Evolutionary conservation across 768 basidiomycete genomes (phyloP).

Genomic region (Lactifluus rugatus): DNA sequence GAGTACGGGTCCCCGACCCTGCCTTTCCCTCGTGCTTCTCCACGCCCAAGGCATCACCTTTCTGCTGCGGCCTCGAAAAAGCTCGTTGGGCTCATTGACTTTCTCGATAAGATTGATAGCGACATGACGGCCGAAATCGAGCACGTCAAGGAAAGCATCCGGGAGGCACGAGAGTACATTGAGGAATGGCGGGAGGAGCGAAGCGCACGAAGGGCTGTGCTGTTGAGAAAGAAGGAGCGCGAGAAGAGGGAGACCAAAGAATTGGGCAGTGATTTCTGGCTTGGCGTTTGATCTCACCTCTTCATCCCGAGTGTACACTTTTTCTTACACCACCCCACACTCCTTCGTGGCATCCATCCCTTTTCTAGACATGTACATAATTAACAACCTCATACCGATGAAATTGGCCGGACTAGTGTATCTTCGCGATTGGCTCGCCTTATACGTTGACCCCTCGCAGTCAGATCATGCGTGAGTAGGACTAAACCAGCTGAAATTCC

Average conservation of each 20-base stretch:
- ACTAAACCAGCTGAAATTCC: no score
- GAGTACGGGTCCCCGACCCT: background rate
- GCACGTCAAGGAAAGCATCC: constrained; percentile 17
- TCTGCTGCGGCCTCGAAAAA: constrained; percentile 9
- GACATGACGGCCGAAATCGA: constrained; percentile 16
- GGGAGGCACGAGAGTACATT: constrained; percentile 12
- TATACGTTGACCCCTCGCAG: background rate
- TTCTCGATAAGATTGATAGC: constrained; percentile 16
- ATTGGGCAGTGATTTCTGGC: constrained; percentile 11
- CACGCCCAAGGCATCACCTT: background rate
- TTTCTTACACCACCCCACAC: background rate
- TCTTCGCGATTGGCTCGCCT: background rate
- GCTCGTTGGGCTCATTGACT: constrained; percentile 11
- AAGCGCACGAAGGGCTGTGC: background rate
- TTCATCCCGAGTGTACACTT: background rate
- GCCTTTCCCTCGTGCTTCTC: background rate
- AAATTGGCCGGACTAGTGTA: background rate
- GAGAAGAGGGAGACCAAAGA: constrained; percentile 9
- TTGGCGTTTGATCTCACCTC: background rate
- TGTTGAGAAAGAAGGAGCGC: constrained; percentile 1
- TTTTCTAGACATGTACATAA: background rate
- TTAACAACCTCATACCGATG: background rate
- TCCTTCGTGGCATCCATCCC: no score
- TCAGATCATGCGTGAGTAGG: no score
- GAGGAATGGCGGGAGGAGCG: constrained; percentile 16